phyloP scores from a whole-genome alignment of 1,284 basidiomycete species.

The Athelia sp. region DNA sequence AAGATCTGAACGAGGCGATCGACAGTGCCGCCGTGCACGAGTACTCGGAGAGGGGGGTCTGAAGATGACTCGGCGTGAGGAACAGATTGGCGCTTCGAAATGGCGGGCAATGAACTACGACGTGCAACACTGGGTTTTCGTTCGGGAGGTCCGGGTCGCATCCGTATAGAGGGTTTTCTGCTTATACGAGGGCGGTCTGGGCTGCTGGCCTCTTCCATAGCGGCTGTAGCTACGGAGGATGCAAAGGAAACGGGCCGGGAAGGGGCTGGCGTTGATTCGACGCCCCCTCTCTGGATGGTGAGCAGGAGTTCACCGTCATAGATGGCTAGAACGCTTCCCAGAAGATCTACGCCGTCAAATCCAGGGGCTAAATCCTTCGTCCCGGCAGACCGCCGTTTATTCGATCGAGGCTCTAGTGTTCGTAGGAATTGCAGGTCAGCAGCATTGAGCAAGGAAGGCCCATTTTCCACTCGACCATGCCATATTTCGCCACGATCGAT shows the following conservation, averaged over 20 bases:
- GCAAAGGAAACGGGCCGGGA: slow-evolving; percentile 57
- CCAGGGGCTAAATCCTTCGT: slow-evolving; percentile 22
- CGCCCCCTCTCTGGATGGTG: slow-evolving; percentile 49
- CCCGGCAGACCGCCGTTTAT: slow-evolving; percentile 12
- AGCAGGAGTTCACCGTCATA: slow-evolving; percentile 71
- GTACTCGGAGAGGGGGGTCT: slow-evolving; percentile 65
- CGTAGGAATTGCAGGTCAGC: slow-evolving; percentile 53
- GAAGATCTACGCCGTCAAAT: slow-evolving; percentile 43
- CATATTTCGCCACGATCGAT: slow-evolving; percentile 60
- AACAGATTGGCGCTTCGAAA: slow-evolving; percentile 58
- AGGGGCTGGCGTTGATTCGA: slow-evolving; percentile 33
- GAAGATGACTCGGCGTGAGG: slow-evolving; percentile 54
- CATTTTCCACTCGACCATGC: slow-evolving; percentile 63
- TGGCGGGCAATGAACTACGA: slow-evolving; percentile 70
- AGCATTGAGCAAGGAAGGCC: slow-evolving; percentile 30
- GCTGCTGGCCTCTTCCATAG: slow-evolving; percentile 36
- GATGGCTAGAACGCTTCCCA: slow-evolving; percentile 66
- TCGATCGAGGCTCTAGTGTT: slow-evolving; percentile 27
- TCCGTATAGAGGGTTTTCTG: slow-evolving; percentile 68
- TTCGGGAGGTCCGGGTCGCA: slow-evolving; percentile 64
- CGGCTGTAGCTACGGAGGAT: slow-evolving; percentile 61
- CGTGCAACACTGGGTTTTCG: slow-evolving; percentile 69
- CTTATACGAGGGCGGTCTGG: slow-evolving; percentile 37
- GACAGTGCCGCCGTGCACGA: slow-evolving; percentile 73
- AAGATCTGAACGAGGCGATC: slow-evolving; percentile 69